Evolutionary conservation across 2,329 filamentous ascomycete genomes (phyloP).

Genomic region (Sclerotiophoma versabilis): DNA sequence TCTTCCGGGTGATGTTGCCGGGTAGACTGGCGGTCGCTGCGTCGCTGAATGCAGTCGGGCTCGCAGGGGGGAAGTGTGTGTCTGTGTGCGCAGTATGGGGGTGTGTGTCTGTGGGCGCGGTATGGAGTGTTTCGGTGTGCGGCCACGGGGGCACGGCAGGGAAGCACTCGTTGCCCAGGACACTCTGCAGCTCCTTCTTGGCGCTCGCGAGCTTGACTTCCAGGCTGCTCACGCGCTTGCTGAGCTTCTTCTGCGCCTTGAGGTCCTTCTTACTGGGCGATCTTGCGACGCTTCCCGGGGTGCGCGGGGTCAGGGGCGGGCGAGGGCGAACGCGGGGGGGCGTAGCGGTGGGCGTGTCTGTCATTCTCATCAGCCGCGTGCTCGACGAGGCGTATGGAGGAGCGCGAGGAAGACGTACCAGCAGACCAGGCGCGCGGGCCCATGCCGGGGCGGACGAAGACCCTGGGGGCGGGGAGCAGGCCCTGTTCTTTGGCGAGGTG

Average conservation of each 20-base stretch:
- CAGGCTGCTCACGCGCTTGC: conserved; percentile 67
- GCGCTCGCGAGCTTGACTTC: conserved; percentile 65
- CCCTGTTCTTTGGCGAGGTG: conserved; percentile 42
- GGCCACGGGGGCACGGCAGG: conserved; percentile 49
- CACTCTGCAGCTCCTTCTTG: conserved; percentile 60
- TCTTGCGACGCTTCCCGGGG: conserved; percentile 49
- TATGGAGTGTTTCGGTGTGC: no score
- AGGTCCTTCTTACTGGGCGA: conserved; percentile 64
- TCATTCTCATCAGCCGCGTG: background rate
- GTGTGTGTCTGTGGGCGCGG: conserved; percentile 16
- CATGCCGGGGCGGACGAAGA: conserved; percentile 37
- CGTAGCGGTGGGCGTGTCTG: background rate
- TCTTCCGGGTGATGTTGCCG: conserved; percentile 47
- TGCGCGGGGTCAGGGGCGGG: conserved; percentile 22
- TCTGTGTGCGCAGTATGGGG: background rate
- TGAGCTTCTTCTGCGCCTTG: conserved; percentile 63
- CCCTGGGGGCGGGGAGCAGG: conserved; percentile 43
- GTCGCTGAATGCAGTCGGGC: background rate
- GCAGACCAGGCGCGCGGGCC: conserved; percentile 14
- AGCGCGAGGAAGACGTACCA: conserved; percentile 4
- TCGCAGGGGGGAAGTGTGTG: no score
- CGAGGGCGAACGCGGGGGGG: background rate
- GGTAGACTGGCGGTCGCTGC: conserved; percentile 3
- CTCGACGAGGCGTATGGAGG: background rate
- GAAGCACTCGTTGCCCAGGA: conserved; percentile 52